Conservation (phyloP, 768 basidiomycete genomes). For the Mycena chlorophos region DNA sequence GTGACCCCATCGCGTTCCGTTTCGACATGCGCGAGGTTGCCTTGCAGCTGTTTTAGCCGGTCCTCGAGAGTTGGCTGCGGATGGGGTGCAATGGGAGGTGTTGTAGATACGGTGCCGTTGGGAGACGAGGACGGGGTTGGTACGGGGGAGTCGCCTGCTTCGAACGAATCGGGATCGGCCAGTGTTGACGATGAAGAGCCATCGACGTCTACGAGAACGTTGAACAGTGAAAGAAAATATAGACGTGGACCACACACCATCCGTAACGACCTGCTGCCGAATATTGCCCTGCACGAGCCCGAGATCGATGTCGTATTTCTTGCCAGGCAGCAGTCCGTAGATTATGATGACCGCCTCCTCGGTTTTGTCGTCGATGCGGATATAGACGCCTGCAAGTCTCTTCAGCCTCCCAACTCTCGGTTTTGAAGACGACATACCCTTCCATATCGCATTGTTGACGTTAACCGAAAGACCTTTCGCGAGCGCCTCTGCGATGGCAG, state of each 20-base stretch:
- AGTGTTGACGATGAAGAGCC: slow-evolving; percentile 6
- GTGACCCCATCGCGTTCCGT: slow-evolving; percentile 70
- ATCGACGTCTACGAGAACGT: slow-evolving; percentile 14
- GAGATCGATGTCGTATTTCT: slow-evolving; percentile 89
- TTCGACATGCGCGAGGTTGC: slow-evolving; percentile 60
- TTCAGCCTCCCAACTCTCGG: too few species aligned
- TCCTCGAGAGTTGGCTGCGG: slow-evolving; percentile 63
- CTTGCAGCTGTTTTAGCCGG: slow-evolving; percentile 61
- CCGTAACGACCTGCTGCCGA: slow-evolving; percentile 67
- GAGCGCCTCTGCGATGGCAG: slow-evolving; percentile 64
- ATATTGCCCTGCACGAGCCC: slow-evolving; percentile 65
- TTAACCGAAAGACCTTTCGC: slow-evolving; percentile 76
- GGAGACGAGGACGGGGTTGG: slow-evolving; percentile 34
- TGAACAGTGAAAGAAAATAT: slow-evolving; percentile 12
- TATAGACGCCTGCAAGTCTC: too few species aligned
- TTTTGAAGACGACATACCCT: too few species aligned
- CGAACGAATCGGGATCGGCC: slow-evolving; percentile 38
- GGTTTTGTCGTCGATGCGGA: slow-evolving; percentile 73
- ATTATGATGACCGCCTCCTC: slow-evolving; percentile 92
- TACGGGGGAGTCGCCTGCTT: slow-evolving; percentile 34
- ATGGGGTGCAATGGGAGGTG: slow-evolving; percentile 35
- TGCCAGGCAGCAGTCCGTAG: slow-evolving; percentile 83
- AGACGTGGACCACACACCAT: slow-evolving; percentile 51
- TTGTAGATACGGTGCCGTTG: slow-evolving; percentile 26
- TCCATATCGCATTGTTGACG: slow-evolving; percentile 79